phyloP scores from a whole-genome alignment of 306 rosid genomes.

The Spatholobus suberectus region DNA sequence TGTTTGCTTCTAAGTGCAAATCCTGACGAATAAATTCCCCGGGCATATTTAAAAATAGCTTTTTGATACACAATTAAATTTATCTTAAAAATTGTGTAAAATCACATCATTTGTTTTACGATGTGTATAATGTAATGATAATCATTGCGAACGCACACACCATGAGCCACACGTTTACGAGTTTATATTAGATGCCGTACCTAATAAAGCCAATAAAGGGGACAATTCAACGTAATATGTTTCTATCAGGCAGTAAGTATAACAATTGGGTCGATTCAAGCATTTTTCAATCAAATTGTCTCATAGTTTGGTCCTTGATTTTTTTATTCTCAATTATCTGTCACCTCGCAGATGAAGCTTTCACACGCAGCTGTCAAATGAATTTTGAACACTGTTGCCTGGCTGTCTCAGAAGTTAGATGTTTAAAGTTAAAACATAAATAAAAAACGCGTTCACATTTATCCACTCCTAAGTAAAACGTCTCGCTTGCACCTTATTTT shows the following conservation, averaged over 20 bases:
- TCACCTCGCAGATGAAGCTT: conserved; percentile 9
- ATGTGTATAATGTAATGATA: neutral
- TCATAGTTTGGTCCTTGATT: neutral
- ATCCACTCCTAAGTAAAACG: neutral
- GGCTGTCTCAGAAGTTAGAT: neutral
- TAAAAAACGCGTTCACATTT: conserved; percentile 27
- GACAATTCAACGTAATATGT: neutral
- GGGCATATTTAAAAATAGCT: neutral
- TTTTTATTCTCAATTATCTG: neutral
- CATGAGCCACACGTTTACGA: neutral
- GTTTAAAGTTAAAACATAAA: neutral
- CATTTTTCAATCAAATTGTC: neutral
- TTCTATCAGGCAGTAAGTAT: neutral
- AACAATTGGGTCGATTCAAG: neutral
- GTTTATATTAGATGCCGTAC: neutral
- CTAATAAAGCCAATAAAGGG: neutral
- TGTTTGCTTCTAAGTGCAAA: neutral
- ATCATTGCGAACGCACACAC: neutral
- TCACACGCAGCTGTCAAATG: conserved; percentile 42
- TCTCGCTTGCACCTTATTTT: neutral
- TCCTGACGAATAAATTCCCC: neutral
- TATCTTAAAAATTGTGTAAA: neutral
- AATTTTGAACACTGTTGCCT: conserved; percentile 16
- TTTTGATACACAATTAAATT: neutral
- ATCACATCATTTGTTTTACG: neutral